These are phyloP conservation scores for Amanita muscaria DNA, from an alignment of 768 basidiomycete species.

Conservation along the genomic window DNA sequence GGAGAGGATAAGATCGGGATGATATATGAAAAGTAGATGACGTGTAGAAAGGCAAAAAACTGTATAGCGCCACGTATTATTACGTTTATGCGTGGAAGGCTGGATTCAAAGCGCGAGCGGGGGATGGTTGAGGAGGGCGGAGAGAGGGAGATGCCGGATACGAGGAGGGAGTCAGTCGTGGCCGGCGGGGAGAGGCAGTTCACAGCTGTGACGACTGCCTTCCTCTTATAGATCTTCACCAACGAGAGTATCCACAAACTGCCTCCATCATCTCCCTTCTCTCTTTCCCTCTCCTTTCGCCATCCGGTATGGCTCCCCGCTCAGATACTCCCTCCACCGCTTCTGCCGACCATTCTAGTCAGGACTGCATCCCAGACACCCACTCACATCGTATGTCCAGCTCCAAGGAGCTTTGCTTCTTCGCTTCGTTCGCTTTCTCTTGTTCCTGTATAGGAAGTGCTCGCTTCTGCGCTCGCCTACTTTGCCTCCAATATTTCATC, in stretches of 20 bases:
- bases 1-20: no score
- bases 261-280: background rate
- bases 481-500: background rate
- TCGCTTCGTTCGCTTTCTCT: background rate
- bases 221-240: background rate
- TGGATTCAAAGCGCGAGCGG: no score
- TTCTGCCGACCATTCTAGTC: background rate
- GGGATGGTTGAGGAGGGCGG: background rate
- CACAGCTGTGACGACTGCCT: constrained; percentile 6
- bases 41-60: no score
- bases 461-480: background rate
- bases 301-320: constrained; percentile 2
- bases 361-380: constrained; percentile 3
- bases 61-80: no score
- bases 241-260: constrained; percentile 1
- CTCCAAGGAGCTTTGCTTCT: constrained; percentile 1
- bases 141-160: background rate
- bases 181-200: background rate
- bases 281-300: background rate
- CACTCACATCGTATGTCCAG: background rate
- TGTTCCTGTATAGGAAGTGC: background rate
- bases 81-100: no score
- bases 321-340: background rate
- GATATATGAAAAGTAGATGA: no score
- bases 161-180: background rate